Percentiles rank a stretch among this genome's conserved stretches.
These are phyloP conservation scores for Drechslerella dactyloides DNA, from an alignment of 2,329 filamentous ascomycete species.

Conservation along the genomic window DNA sequence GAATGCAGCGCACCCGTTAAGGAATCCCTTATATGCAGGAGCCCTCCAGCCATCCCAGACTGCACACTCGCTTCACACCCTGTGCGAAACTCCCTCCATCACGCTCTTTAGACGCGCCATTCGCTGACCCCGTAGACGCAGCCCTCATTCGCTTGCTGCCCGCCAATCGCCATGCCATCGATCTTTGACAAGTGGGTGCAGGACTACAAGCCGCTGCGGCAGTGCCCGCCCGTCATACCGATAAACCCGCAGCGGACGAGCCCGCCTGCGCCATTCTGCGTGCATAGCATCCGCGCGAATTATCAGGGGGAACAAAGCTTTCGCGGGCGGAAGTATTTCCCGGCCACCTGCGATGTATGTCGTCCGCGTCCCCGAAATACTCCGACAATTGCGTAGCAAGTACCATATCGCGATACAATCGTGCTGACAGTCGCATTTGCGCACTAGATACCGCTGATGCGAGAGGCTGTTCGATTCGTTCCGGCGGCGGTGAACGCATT, in stretches of 20 bases:
- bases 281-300: constrained; percentile 9
- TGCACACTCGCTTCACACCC: too few relatives aligned
- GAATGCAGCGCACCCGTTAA: too few relatives aligned
- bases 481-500: constrained; percentile 3
- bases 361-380: not conserved
- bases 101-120: too few relatives aligned
- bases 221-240: constrained; percentile 5
- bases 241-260: constrained; percentile 16
- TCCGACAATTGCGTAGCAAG: not conserved
- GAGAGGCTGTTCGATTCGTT: constrained; percentile 6
- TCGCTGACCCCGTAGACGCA: too few relatives aligned
- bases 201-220: constrained; percentile 11
- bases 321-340: not conserved
- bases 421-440: not conserved
- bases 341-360: constrained; percentile 17
- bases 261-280: constrained; percentile 22
- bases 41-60: too few relatives aligned
- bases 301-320: not conserved
- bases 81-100: too few relatives aligned
- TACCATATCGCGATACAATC: not conserved
- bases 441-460: constrained; percentile 22
- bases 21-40: too few relatives aligned
- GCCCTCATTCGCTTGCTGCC: too few relatives aligned
- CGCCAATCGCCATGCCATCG: constrained; percentile 15
- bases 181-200: constrained; percentile 16